A percentile compares a stretch with the other conserved stretches of the same genome.
Evolutionary conservation across 352 stramenopile species (phyloP).

Genomic region (Globisporangium okanoganense): DNA sequence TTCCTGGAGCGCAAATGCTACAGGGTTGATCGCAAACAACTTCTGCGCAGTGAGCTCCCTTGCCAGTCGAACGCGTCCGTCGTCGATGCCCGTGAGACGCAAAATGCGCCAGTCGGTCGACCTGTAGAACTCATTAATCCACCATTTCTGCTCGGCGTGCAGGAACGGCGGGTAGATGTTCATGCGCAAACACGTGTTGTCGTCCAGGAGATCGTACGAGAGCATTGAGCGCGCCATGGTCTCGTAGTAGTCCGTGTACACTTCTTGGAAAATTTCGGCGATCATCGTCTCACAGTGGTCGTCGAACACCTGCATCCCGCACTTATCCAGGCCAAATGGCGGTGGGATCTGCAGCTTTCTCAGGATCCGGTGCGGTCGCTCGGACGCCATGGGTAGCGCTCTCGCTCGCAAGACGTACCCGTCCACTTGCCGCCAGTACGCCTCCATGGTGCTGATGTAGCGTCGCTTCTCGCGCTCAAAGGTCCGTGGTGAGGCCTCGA

Average conservation of each 20-base stretch:
- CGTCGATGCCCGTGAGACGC: slow-evolving; percentile 71
- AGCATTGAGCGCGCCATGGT: slow-evolving; percentile 80
- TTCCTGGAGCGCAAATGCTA: slow-evolving; percentile 86
- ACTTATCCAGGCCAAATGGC: slow-evolving; percentile 35
- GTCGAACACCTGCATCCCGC: slow-evolving; percentile 48
- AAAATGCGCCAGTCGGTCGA: slow-evolving; percentile 79
- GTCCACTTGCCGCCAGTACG: slow-evolving; percentile 83
- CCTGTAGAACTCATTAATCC: slow-evolving; percentile 70
- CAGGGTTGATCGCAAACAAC: slow-evolving; percentile 70
- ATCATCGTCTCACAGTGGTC: slow-evolving; percentile 66
- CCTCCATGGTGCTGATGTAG: slow-evolving; percentile 78
- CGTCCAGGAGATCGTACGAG: slow-evolving; percentile 86
- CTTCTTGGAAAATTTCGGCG: slow-evolving; percentile 68
- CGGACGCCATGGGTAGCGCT: slow-evolving; percentile 56
- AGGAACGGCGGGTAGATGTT: slow-evolving; percentile 85
- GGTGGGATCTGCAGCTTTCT: slow-evolving; percentile 67
- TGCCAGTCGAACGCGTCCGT: slow-evolving; percentile 32
- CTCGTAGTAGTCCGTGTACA: slow-evolving; percentile 77
- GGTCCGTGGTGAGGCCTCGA: slow-evolving; percentile 56
- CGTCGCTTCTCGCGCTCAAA: slow-evolving; percentile 76
- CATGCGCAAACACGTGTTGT: slow-evolving; percentile 54
- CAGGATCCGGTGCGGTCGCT: slow-evolving; percentile 60
- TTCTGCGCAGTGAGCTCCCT: slow-evolving; percentile 41
- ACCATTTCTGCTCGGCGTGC: slow-evolving; percentile 81
- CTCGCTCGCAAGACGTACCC: slow-evolving; percentile 44